Conservation (phyloP, 441 rosid genomes). For the Adansonia madagascariensis region DNA sequence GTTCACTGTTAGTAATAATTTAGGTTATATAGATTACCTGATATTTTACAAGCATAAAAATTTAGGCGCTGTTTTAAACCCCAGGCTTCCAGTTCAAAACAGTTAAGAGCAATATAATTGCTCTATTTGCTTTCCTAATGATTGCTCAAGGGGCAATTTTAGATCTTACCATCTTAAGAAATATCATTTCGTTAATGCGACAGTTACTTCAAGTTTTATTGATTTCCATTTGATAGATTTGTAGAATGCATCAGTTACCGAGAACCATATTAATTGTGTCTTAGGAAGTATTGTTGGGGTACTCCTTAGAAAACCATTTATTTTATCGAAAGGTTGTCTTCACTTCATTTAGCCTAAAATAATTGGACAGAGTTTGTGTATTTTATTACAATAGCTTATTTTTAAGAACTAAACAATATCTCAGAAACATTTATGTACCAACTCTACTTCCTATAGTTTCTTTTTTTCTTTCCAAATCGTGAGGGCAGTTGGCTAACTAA, state of each 20-base stretch:
- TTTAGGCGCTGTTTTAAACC: background rate
- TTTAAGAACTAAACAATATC: background rate
- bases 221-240: slow-evolving; percentile 15
- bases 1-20: background rate
- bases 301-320: background rate
- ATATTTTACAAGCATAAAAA: slow-evolving; percentile 6
- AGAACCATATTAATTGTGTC: slow-evolving; percentile 10
- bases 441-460: background rate
- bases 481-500: background rate
- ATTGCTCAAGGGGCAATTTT: slow-evolving; percentile 12
- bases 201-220: background rate
- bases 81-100: background rate
- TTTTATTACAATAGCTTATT: background rate
- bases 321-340: slow-evolving; percentile 2
- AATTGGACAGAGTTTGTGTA: background rate
- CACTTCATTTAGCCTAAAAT: slow-evolving; percentile 2
- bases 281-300: slow-evolving; percentile 12
- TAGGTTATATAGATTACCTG: background rate
- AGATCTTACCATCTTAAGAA: slow-evolving; percentile 3
- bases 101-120: background rate
- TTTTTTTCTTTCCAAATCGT: background rate
- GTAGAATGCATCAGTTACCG: background rate
- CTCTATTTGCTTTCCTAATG: background rate
- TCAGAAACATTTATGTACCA: background rate
- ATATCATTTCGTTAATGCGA: background rate